phyloP scores from a whole-genome alignment of 1,139 yeast genomes.

The Suhomyces maxii region DNA sequence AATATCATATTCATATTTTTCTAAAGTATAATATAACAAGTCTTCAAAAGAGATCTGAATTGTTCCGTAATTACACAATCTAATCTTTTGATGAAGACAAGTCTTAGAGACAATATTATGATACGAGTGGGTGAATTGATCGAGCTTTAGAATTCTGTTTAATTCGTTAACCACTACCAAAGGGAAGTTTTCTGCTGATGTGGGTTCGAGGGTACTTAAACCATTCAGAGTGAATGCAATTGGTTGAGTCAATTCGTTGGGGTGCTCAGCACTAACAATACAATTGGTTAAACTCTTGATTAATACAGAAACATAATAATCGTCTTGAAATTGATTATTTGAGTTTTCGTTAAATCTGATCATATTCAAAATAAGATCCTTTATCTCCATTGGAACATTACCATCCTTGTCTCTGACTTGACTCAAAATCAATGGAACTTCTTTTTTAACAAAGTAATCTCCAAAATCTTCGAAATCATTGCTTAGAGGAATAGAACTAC shows the following conservation, averaged over 20 bases:
- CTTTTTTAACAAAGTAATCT: constrained; percentile 66
- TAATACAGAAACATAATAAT: constrained; percentile 61
- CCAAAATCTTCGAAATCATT: constrained; percentile 77
- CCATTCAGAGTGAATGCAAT: not conserved
- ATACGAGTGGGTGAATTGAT: constrained; percentile 82
- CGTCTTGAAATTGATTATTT: constrained; percentile 74
- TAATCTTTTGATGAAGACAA: constrained; percentile 59
- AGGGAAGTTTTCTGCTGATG: constrained; percentile 1
- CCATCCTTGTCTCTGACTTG: constrained; percentile 62
- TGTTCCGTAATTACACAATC: constrained; percentile 59
- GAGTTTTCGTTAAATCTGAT: constrained; percentile 85
- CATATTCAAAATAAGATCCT: constrained; percentile 64
- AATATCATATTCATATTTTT: constrained; percentile 51
- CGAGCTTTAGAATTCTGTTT: constrained; percentile 74
- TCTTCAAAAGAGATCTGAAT: constrained; percentile 52
- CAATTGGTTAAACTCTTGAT: constrained; percentile 54
- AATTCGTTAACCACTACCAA: constrained; percentile 41
- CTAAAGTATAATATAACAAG: constrained; percentile 51
- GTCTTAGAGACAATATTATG: constrained; percentile 58
- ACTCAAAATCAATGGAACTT: constrained; percentile 65
- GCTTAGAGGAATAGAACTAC: constrained; percentile 66
- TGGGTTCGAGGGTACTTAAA: not conserved
- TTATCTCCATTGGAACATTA: constrained; percentile 64
- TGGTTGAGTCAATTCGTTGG: constrained; percentile 22
- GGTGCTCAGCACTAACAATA: constrained; percentile 17